Percentiles rank a stretch among this genome's conserved stretches.
Evolutionary conservation across 1,284 basidiomycete genomes (phyloP).

Genomic region (Ustilago vetiveriae): DNA sequence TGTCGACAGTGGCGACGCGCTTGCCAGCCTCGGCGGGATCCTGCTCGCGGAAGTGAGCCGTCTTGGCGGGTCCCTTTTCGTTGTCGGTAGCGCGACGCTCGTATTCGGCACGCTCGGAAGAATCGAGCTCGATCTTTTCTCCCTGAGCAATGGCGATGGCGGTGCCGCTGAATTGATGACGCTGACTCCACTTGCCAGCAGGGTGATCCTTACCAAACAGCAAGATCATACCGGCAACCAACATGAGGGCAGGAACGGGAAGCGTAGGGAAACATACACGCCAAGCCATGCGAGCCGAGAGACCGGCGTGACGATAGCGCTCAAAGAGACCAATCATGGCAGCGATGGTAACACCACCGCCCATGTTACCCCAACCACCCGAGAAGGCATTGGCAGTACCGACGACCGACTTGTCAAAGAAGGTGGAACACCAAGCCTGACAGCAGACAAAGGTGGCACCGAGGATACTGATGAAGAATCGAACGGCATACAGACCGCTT

Average conservation of each 20-base stretch:
- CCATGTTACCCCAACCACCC: conserved; percentile 70
- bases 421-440: conserved; percentile 73
- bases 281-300: conserved; percentile 72
- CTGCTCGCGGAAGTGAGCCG: conserved; percentile 58
- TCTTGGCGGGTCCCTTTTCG: conserved; percentile 54
- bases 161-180: conserved; percentile 71
- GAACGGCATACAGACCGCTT: conserved; percentile 70
- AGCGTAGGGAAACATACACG: conserved; percentile 73
- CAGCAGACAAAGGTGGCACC: conserved; percentile 75
- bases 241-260: conserved; percentile 73
- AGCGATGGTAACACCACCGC: conserved; percentile 70
- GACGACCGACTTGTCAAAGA: conserved; percentile 74
- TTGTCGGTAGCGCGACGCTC: conserved; percentile 37
- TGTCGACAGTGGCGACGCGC: conserved; percentile 65
- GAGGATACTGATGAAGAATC: conserved; percentile 72
- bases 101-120: conserved; percentile 61
- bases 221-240: conserved; percentile 70
- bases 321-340: conserved; percentile 75
- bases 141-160: conserved; percentile 65
- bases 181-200: conserved; percentile 73
- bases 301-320: conserved; percentile 68
- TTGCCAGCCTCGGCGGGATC: conserved; percentile 43
- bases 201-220: conserved; percentile 75
- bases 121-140: conserved; percentile 64
- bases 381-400: conserved; percentile 69